phyloP scores from a whole-genome alignment of 371 early-diverging fungal species.

The Syncephalastrum racemosum region DNA sequence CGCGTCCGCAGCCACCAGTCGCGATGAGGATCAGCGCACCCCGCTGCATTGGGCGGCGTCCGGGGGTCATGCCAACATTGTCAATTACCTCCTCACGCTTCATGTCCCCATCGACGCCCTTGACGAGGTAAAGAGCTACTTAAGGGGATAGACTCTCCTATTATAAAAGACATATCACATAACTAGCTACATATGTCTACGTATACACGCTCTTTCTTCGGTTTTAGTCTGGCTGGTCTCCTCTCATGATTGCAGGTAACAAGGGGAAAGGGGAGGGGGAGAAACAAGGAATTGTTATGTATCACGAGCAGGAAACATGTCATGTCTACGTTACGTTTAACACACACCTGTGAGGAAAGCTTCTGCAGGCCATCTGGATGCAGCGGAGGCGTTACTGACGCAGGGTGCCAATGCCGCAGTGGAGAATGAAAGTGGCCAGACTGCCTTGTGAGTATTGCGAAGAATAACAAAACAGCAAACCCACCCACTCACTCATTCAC shows the following conservation, averaged over 20 bases:
- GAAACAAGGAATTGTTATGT: background rate
- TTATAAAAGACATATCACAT: background rate
- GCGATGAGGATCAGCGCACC: constrained; percentile 39
- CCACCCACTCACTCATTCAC: background rate
- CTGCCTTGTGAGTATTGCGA: constrained; percentile 49
- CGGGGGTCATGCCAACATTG: constrained; percentile 65
- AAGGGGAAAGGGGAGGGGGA: background rate
- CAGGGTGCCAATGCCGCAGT: constrained; percentile 45
- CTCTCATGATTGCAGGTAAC: constrained; percentile 62
- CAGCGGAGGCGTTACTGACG: constrained; percentile 42
- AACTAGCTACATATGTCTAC: no score
- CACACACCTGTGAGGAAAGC: constrained; percentile 23
- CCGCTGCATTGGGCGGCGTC: constrained; percentile 60
- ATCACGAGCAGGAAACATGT: no score
- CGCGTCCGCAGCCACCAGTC: constrained; percentile 30
- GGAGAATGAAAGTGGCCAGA: constrained; percentile 55
- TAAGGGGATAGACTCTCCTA: background rate
- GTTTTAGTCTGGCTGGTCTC: constrained; percentile 57
- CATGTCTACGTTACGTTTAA: background rate
- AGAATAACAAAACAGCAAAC: background rate
- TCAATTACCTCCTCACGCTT: constrained; percentile 63
- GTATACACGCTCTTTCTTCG: no score
- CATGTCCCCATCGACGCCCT: constrained; percentile 53
- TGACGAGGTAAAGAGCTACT: constrained; percentile 52
- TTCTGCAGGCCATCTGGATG: constrained; percentile 52